These are phyloP conservation scores for Waltergamsia citrina DNA, from an alignment of 2,329 filamentous ascomycete species.

Conservation along the genomic window DNA sequence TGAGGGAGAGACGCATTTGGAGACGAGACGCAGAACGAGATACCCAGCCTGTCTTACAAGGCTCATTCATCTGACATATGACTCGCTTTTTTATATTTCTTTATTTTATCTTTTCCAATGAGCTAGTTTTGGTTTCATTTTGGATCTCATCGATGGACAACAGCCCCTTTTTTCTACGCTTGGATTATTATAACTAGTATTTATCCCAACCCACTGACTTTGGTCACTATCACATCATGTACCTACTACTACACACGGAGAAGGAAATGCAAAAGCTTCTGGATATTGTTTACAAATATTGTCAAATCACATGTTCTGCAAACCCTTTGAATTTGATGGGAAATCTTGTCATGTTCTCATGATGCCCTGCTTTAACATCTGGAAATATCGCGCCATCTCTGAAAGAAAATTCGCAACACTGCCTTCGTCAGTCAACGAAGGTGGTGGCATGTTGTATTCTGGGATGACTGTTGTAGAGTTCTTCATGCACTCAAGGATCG, in stretches of 20 bases:
- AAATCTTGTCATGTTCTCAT: no score
- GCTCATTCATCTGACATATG: slow-evolving; percentile 24
- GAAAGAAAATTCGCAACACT: no score
- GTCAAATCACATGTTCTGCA: no score
- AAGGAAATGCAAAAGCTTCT: no score
- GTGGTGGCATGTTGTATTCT: slow-evolving; percentile 14
- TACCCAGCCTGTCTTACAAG: slow-evolving; percentile 28
- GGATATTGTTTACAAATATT: no score
- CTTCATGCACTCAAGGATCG: slow-evolving; percentile 11
- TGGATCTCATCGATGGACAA: background rate
- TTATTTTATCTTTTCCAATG: no score
- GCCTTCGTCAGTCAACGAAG: slow-evolving; percentile 14
- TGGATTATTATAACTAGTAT: background rate
- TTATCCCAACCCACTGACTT: no score
- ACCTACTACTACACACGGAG: no score
- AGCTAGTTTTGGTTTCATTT: background rate
- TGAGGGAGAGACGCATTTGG: background rate
- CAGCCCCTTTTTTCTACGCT: background rate
- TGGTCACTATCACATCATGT: no score
- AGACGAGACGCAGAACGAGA: slow-evolving; percentile 16
- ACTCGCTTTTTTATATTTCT: no score
- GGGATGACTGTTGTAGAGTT: slow-evolving; percentile 16
- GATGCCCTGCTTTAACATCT: no score
- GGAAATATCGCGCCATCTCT: no score
- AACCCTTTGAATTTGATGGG: slow-evolving; percentile 10